Evolutionary conservation across 148 eudicot species (phyloP).

Genomic region (Vaccinium macrocarpon): DNA sequence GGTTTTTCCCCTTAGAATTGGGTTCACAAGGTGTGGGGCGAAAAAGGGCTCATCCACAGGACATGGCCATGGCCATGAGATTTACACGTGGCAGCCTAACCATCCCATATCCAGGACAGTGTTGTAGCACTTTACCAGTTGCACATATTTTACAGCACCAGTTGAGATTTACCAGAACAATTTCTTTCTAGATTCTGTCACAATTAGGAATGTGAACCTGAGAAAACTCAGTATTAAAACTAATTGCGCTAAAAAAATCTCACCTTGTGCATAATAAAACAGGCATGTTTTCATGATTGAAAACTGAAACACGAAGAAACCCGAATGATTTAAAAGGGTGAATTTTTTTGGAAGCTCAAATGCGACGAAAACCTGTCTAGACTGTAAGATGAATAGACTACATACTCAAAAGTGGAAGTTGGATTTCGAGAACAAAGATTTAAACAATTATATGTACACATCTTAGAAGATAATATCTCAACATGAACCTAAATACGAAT

Average conservation of each 20-base stretch:
- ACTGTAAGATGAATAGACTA: neutral
- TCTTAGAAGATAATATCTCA: neutral
- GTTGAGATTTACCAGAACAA: neutral
- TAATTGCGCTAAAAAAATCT: neutral
- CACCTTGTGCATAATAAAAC: neutral
- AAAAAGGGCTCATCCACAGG: neutral
- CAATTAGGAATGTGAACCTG: neutral
- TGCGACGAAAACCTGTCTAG: neutral
- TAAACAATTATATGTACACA: neutral
- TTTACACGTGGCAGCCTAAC: conserved; percentile 33
- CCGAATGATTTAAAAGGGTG: neutral
- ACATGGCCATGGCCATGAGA: conserved; percentile 23
- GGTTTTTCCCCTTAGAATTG: neutral
- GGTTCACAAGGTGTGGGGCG: neutral
- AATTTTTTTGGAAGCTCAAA: neutral
- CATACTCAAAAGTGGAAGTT: neutral
- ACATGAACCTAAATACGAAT: neutral
- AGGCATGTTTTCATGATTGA: too few species aligned
- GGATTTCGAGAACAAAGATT: neutral
- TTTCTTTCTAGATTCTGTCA: neutral
- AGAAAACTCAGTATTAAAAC: neutral
- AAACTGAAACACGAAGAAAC: neutral
- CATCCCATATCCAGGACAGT: neutral
- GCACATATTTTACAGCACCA: neutral
- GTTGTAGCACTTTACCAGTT: neutral